A percentile compares a stretch with the other conserved stretches of the same genome.
phyloP scores from a whole-genome alignment of 208 protist genomes.

The Leishmania braziliensis region DNA sequence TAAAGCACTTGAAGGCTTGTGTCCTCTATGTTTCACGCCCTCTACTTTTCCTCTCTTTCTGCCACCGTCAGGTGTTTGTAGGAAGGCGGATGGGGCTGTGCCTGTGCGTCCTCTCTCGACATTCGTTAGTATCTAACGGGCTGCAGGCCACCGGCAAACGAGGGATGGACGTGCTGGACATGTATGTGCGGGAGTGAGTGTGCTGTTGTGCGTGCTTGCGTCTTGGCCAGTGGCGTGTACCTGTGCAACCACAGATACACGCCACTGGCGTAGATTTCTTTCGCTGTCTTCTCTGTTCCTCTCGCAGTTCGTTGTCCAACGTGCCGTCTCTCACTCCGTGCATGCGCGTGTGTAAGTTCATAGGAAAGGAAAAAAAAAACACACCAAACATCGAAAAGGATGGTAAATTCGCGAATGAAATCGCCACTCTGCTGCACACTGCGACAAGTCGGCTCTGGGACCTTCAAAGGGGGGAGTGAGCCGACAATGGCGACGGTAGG shows the following conservation, averaged over 20 bases:
- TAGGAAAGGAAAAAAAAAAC: background rate
- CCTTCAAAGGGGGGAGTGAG: background rate
- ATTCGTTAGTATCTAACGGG: constrained; percentile 6
- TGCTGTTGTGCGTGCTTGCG: background rate
- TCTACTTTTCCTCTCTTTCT: background rate
- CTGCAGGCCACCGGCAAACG: background rate
- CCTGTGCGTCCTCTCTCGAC: constrained; percentile 6
- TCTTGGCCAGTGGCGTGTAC: background rate
- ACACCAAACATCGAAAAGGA: background rate
- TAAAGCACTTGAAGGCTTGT: background rate
- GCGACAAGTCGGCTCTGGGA: background rate
- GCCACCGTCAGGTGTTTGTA: background rate
- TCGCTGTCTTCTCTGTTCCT: background rate
- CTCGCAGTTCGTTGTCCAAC: background rate
- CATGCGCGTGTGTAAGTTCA: background rate
- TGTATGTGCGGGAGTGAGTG: background rate
- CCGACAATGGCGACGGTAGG: background rate
- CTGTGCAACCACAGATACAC: background rate
- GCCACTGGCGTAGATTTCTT: background rate
- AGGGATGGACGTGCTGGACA: background rate
- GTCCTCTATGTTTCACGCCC: background rate
- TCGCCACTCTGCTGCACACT: background rate
- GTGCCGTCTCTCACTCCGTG: background rate
- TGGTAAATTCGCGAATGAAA: background rate
- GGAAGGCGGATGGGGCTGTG: background rate